Evolutionary conservation across 2,329 filamentous ascomycete genomes (phyloP).

Genomic region (Colletotrichum tamarilloi): DNA sequence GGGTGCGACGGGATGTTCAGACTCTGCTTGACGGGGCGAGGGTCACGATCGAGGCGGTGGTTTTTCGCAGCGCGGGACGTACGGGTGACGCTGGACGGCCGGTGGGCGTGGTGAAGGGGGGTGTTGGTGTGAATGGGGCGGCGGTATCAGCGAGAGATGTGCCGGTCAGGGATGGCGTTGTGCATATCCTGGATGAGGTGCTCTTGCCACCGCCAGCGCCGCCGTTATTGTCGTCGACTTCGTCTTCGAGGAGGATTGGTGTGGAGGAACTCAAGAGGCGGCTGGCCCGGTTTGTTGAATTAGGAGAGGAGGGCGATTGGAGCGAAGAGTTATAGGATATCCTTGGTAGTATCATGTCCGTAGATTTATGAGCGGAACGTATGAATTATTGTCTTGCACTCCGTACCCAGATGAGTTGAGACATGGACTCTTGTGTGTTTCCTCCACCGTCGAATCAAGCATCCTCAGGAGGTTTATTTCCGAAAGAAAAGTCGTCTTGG

Average conservation of each 20-base stretch:
- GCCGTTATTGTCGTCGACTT: background rate
- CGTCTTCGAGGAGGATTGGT: background rate
- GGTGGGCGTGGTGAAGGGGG: too few relatives aligned
- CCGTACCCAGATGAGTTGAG: too few relatives aligned
- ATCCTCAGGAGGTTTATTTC: rapidly evolving
- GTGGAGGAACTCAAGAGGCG: conserved; percentile 4
- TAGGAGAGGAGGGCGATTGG: background rate
- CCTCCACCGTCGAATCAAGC: too few relatives aligned
- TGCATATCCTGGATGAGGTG: conserved; percentile 21
- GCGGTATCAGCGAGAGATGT: background rate
- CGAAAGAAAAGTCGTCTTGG: too few relatives aligned
- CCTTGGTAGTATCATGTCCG: too few relatives aligned
- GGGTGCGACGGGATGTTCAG: background rate
- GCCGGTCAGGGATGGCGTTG: conserved; percentile 11
- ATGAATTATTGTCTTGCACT: too few relatives aligned
- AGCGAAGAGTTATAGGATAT: conserved; percentile 1
- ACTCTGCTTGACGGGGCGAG: background rate
- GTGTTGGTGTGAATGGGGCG: background rate
- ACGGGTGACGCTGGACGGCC: background rate
- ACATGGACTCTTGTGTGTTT: too few relatives aligned
- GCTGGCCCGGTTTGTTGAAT: background rate
- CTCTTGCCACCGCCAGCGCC: background rate
- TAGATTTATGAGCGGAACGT: too few relatives aligned
- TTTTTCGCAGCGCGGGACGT: too few relatives aligned
- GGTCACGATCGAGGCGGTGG: background rate